A percentile compares a stretch with the other conserved stretches of the same genome.
phyloP scores from a whole-genome alignment of 176 grass and related monocot species.

The Elymus sibiricus region DNA sequence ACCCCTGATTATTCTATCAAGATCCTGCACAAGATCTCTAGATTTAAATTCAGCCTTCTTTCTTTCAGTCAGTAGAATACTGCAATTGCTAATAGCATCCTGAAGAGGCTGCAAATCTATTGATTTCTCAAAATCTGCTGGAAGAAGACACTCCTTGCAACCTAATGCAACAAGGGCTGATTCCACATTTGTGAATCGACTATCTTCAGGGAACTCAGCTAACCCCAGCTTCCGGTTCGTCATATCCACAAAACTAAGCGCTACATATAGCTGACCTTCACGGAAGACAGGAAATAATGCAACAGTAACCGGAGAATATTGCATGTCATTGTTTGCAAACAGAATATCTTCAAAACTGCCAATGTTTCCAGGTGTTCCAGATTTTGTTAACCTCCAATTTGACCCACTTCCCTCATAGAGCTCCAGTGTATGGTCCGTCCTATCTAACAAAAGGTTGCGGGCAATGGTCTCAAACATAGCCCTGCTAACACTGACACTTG shows the following conservation, averaged over 20 bases:
- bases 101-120: conserved; percentile 69
- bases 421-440: conserved; percentile 80
- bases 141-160: conserved; percentile 93
- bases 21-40: conserved; percentile 86
- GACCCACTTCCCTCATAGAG: conserved; percentile 94
- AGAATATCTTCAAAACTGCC: conserved; percentile 96
- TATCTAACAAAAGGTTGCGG: conserved; percentile 85
- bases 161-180: conserved; percentile 83
- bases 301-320: conserved; percentile 85
- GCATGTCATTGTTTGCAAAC: conserved; percentile 99
- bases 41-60: conserved; percentile 94
- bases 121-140: conserved; percentile 71
- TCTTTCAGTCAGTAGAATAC: conserved; percentile 70
- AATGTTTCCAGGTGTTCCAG: conserved; percentile 91
- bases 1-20: conserved; percentile 85
- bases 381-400: conserved; percentile 86
- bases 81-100: conserved; percentile 68
- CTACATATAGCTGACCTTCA: conserved; percentile 72
- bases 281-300: conserved; percentile 64
- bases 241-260: conserved; percentile 88
- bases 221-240: conserved; percentile 81
- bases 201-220: conserved; percentile 91
- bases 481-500: conserved; percentile 84
- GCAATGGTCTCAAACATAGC: conserved; percentile 94
- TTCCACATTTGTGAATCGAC: conserved; percentile 89